Percentiles rank a stretch among this genome's conserved stretches.
These are phyloP conservation scores for Suhomyces panamericanus DNA, from an alignment of 1,139 yeast genomes.

Conservation along the genomic window DNA sequence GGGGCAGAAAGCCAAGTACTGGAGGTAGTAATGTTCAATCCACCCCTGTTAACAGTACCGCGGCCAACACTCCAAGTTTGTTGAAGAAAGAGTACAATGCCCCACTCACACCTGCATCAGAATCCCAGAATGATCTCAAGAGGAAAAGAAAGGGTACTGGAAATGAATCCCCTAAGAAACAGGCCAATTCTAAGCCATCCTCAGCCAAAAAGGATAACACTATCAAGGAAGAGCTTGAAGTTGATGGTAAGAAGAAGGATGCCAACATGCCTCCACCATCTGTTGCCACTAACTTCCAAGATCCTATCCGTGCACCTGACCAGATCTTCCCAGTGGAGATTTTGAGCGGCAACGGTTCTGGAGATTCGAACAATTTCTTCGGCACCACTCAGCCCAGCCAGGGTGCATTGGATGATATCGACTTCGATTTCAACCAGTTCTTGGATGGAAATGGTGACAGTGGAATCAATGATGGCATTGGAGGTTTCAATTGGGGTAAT, in stretches of 20 bases:
- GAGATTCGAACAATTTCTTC: constrained; percentile 25
- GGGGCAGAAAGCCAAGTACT: constrained; percentile 39
- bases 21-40: constrained; percentile 14
- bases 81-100: constrained; percentile 39
- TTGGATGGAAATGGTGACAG: constrained; percentile 45
- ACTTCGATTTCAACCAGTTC: constrained; percentile 55
- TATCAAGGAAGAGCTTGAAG: constrained; percentile 25
- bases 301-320: constrained; percentile 30
- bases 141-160: constrained; percentile 27
- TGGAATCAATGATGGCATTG: constrained; percentile 39
- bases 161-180: constrained; percentile 40
- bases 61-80: constrained; percentile 28
- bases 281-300: constrained; percentile 22
- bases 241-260: constrained; percentile 15
- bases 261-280: constrained; percentile 29
- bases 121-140: constrained; percentile 31
- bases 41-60: constrained; percentile 18
- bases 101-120: constrained; percentile 48
- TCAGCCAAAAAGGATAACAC: constrained; percentile 19
- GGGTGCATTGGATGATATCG: constrained; percentile 46
- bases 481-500: constrained; percentile 56
- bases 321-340: constrained; percentile 42
- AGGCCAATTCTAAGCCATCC: constrained; percentile 17
- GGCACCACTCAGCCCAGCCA: constrained; percentile 19
- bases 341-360: constrained; percentile 23